Base-by-base conservation (phyloP, 2,329 filamentous ascomycete species). In the Trichoderma breve region DNA sequence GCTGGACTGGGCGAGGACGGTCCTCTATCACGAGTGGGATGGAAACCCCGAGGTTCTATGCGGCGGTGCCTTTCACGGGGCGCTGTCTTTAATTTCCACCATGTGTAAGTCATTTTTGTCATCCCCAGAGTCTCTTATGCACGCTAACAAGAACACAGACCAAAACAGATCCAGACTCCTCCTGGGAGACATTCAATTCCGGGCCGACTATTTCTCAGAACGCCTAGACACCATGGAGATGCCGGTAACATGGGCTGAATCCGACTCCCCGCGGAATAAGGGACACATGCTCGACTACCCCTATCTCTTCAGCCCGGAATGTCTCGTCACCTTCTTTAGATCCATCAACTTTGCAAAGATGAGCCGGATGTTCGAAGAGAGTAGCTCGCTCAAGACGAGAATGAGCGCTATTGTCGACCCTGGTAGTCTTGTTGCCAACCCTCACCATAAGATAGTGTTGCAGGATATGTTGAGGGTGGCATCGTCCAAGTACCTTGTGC, bases 321-420 rank as follows among this genome's bases (percentile, higher is more conserved):
- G 89, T 1, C 83, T 97, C 3, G 91, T 97, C 3, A 90, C 90
- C 0, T 97, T 94, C 79, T 98, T 98, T 79, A 91, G 95, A 21
- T 89, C 93, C 4, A 91, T 97, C 77, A 98, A 97, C 78, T 94
- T 96, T 77, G 89, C 93, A 0, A 88, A 88, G 18, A 98, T 98
- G 95, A 93, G 91, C 75, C 89, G 90, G 72, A 88, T 91, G 18
- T 94, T 91, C 76, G 92, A 96, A 77, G 87, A 90, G 74, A 90
- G 92, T 0, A 88, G 84, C 72, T 89, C 87, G 0, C 80, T 89
- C 0, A 85, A 86, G 74, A 86, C 83, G 39, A 83, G 88, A 18
- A 88, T 91, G 76, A 84, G 84, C n/a, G 84, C 85, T 2, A 87
- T 89, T 9, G 84, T 89, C 14, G 83, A 85, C 18, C 84, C 85